These are phyloP conservation scores for Saccharomyces mikatae DNA, from an alignment of 805 yeast species.

Conservation along the genomic window DNA sequence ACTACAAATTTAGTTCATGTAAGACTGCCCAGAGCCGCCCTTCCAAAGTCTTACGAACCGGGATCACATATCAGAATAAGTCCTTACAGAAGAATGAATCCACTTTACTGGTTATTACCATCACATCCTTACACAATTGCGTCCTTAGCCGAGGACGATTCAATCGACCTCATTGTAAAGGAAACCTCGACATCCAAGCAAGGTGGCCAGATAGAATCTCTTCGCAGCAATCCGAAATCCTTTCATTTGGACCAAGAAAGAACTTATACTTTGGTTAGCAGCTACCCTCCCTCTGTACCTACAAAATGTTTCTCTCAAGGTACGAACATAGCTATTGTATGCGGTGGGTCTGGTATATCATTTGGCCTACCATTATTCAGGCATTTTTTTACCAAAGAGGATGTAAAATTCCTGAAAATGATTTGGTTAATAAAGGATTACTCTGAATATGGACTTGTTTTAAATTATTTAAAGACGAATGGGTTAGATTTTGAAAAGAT, in stretches of 20 bases:
- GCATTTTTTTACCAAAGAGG: conserved; percentile 16
- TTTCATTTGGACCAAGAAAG: conserved; percentile 30
- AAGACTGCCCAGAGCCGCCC: conserved; percentile 21
- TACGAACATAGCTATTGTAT: conserved; percentile 43
- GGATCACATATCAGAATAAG: conserved; percentile 55
- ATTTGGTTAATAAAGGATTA: conserved; percentile 48
- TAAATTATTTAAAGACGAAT: not conserved
- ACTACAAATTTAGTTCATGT: conserved; percentile 20
- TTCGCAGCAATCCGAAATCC: conserved; percentile 9
- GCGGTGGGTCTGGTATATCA: conserved; percentile 73
- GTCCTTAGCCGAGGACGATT: conserved; percentile 34
- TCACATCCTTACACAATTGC: conserved; percentile 65
- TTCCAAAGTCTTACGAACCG: conserved; percentile 33
- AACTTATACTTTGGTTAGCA: conserved; percentile 34
- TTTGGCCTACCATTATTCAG: conserved; percentile 48
- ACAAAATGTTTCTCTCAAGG: conserved; percentile 40
- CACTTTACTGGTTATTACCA: conserved; percentile 43
- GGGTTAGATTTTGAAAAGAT: conserved; percentile 33
- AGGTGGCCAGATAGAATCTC: not conserved
- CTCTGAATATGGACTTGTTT: conserved; percentile 29
- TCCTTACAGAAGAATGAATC: conserved; percentile 28
- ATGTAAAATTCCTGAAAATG: conserved; percentile 30
- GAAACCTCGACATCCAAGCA: conserved; percentile 18
- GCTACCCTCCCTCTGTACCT: conserved; percentile 38
- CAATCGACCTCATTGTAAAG: conserved; percentile 39